A percentile compares a stretch with the other conserved stretches of the same genome.
Evolutionary conservation across 2,329 filamentous ascomycete species (phyloP).

Genomic region (Diaporthe sp.): DNA sequence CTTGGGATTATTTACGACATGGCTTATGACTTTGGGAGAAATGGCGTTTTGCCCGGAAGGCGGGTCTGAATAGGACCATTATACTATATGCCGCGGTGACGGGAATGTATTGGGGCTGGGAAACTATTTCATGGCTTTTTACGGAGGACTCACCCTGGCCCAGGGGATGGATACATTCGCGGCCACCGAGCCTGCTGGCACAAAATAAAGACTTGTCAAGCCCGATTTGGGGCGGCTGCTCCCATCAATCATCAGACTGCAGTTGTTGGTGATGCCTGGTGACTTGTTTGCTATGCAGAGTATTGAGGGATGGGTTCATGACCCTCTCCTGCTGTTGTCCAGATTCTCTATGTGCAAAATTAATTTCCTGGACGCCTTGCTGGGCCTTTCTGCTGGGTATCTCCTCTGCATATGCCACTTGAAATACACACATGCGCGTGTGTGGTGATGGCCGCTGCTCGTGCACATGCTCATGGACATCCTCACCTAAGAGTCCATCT

Average conservation of each 20-base stretch:
- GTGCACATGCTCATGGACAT: conserved; percentile 8
- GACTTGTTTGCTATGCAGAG: neutral
- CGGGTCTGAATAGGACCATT: conserved; percentile 1
- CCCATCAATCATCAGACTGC: neutral
- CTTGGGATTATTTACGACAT: conserved; percentile 23
- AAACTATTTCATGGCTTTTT: neutral
- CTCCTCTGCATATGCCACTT: conserved; percentile 8
- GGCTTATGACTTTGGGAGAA: conserved; percentile 17
- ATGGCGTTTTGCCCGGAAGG: conserved; percentile 5
- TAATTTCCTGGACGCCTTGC: conserved; percentile 31
- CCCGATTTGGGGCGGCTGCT: neutral
- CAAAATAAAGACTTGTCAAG: neutral
- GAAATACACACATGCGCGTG: neutral
- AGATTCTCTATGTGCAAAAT: conserved; percentile 1
- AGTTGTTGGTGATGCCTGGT: neutral
- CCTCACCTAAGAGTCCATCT: neutral
- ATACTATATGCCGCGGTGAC: neutral
- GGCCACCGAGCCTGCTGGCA: conserved; percentile 3
- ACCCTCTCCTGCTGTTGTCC: neutral
- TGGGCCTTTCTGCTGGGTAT: conserved; percentile 23
- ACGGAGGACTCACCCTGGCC: conserved; percentile 4
- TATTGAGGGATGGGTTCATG: neutral
- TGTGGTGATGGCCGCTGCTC: neutral
- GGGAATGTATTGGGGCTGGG: conserved; percentile 11
- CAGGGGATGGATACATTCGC: neutral